Evolutionary conservation across 805 yeast genomes (phyloP), one percentile per base, ranked within the genome.

Genomic region (Starmerella stellata): DNA sequence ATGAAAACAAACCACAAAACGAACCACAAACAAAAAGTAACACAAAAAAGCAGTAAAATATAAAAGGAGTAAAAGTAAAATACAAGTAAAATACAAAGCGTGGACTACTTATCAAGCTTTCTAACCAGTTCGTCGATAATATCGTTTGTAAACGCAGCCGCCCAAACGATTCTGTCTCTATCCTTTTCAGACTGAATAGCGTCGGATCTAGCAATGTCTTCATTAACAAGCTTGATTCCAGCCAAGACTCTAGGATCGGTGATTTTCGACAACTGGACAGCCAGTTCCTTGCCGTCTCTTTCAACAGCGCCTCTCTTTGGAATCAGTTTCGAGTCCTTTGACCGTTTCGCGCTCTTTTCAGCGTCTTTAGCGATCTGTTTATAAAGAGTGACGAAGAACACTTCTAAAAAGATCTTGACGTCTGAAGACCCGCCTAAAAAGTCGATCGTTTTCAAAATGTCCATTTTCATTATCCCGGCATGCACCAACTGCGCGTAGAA

Each of bases 401-500:
- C 66, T 52, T 87, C 95, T 45, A 81, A 43, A 50, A 87, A 81
- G 17, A 82, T 56, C 29, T 65, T 65, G 2, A 74, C 65, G 44
- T 80, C 85, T 0, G 67, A 50, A 18, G 66, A 64, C 1, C 74
- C 70, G 0, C 82, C 70, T 40, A 85, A 57, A 42, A 85, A 75
- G 47, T 87, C 78, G 24, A 80, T 69, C 5, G 73, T 74, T 46
- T 78, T 71, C 46, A 90, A 64, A 2, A 78, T 58, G 51, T 80
- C 85, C 35, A 90, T 61, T 2, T 82, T 73, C 43, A 87, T 61
- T 0, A 75, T 66, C 1, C 78, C 80, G 49, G 79, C 82, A 2
- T 78, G 73, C 15, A 85, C 68, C 33, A 90, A 53, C 36, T 61
- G 63, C 0, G 94, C 96, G 51, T 71, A 90, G 46, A 90, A 73